Base-by-base conservation (phyloP, 345 rosid species). In the Hypericum perforatum region DNA sequence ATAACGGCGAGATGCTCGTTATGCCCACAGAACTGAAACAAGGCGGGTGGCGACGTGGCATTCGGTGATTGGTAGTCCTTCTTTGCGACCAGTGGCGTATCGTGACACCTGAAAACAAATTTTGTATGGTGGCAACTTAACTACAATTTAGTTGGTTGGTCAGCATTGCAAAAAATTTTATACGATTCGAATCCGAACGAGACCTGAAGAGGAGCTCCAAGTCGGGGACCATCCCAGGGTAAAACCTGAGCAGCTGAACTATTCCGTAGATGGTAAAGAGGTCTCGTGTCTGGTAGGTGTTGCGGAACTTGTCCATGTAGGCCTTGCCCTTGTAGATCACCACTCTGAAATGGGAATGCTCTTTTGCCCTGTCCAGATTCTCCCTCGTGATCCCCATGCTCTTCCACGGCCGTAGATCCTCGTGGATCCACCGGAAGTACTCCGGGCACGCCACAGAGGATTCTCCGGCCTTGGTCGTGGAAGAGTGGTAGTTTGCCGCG, bases 371-470 rank as follows among this genome's bases (percentile, higher is more conserved):
- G 49, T 82, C 73, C 22, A 85, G 36, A 76, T 73, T 80, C 41
- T 78, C 85, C 60, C 77, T 73, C 0, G 74, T 80, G 65, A 85
- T 77, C 13, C 96, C 85, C 0, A 62, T 70, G 56, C 56, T 73
- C 58, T 59, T 73, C 96, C 91, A 82, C 0, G 81, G 83, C 75
- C 76, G 69, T 37, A 82, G 69, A 70, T 85, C 96, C 56, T 85
- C 86, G 55, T 81, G 85, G 45, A 89, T 85, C 95, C 91, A 85
- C 37, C 76, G 75, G 67, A 85, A 89, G 61, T 81, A 81, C 5
- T 81, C 57, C 0, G 94, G 84, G 64, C 88, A 81, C 49, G 48
- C 14, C 3, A 3, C 14, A 36, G 16, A 15, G 1, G 68, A 57
- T 11, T 60, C 39, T 1, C 22, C 8, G 9, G 41, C 9, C n/a